Base-by-base conservation (phyloP, 1,139 yeast genomes). In the Cylindricascospora bacillispora region DNA sequence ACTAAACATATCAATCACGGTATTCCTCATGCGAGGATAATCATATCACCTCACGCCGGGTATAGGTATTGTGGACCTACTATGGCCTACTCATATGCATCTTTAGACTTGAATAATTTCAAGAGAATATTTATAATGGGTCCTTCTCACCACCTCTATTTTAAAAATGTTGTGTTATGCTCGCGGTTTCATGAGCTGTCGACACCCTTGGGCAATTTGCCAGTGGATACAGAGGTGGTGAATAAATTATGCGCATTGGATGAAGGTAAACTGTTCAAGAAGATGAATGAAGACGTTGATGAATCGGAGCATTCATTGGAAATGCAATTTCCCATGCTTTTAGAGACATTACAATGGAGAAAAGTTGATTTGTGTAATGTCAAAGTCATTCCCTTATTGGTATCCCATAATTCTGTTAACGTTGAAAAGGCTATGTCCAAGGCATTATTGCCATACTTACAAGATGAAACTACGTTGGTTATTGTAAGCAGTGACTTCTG, bases 141-240 rank as follows among this genome's bases (percentile, higher is more conserved):
- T 0, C 98, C 99, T 1, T 79, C 95, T 0, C 99, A 89, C 49
- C 94, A 82, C 51, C 75, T 79, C n/a, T 83, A 77, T 49, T 83
- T 80, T 57, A 62, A 63, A 33, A 65, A 68, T 24, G 64, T 65
- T 15, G 85, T 75, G 1, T 60, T 67, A 41, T 51, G 83, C 4
- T 64, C 82, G 2, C 55, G 53, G 2, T 83, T 63, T 45, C 62
- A 62, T 7, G 45, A 39, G 9, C 76, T 83, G 45, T 78, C 67
- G 26, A 86, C 98, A 0, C 98, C 98, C 0, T 49, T 86, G 7
- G 98, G 98, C 0, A 52, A 66, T 23, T 47, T 89, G 3, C 61
- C 65, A 0, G 80, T 86, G 11, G 95, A 86, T 49, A 54, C 50
- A 0, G 66, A 61, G 5, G 49, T 36, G 3, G 19, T 31, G 14